Evolutionary conservation across 1,284 basidiomycete species (phyloP).

Genomic region (Cutaneotrichosporon cutaneum): DNA sequence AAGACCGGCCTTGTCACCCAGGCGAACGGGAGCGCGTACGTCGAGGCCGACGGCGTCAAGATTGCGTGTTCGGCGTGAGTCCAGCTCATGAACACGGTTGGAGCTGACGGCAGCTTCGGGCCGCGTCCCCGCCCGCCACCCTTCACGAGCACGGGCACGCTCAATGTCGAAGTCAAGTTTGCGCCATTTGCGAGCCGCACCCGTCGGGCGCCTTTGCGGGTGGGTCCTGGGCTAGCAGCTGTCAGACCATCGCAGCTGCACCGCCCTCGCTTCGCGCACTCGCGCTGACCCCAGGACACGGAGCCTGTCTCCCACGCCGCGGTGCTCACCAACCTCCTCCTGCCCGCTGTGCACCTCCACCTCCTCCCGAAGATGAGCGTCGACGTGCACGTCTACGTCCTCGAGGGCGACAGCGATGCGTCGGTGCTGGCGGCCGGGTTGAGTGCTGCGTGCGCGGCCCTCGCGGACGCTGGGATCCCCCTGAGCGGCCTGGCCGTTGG

Average conservation of each 20-base stretch:
- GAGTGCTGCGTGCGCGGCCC: constrained; percentile 83
- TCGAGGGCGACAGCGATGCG: constrained; percentile 86
- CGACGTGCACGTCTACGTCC: constrained; percentile 84
- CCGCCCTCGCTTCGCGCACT: too few species aligned
- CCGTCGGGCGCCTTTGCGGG: constrained; percentile 79
- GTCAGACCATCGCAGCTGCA: too few species aligned
- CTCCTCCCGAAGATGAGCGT: constrained; percentile 89
- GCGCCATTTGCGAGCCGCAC: constrained; percentile 81
- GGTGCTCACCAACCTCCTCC: constrained; percentile 80
- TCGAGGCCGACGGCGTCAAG: constrained; percentile 80
- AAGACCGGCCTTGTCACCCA: constrained; percentile 85
- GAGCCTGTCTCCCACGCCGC: constrained; percentile 83
- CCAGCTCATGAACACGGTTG: too few species aligned
- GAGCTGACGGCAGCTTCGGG: constrained; percentile 68
- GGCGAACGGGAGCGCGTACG: constrained; percentile 92
- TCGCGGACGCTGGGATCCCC: constrained; percentile 56
- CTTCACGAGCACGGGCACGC: constrained; percentile 79
- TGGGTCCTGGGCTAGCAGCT: constrained; percentile 54
- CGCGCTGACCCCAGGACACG: constrained; percentile 66
- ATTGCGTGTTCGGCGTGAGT: constrained; percentile 89
- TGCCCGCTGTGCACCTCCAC: constrained; percentile 81
- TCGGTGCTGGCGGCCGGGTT: constrained; percentile 78
- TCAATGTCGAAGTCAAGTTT: constrained; percentile 96
- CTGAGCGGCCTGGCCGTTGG: constrained; percentile 50
- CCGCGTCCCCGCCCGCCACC: constrained; percentile 65